Conservation (phyloP, 2,329 filamentous ascomycete species). For the Xylariaceae sp. region DNA sequence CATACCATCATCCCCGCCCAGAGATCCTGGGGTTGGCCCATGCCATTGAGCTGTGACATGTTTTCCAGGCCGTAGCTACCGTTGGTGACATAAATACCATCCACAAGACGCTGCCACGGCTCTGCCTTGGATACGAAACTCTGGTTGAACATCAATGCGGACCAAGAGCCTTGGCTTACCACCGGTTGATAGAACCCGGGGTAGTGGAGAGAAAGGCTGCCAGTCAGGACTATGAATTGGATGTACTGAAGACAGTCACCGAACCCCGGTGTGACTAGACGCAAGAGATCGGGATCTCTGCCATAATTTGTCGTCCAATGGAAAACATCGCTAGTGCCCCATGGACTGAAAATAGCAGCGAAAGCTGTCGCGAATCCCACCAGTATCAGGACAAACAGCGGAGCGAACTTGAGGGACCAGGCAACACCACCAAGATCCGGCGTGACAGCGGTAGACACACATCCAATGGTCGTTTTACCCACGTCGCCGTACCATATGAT, state of each 20-base stretch:
- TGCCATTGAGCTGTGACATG: conserved; percentile 80
- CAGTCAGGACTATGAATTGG: conserved; percentile 86
- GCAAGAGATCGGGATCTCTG: conserved; percentile 85
- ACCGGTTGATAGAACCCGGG: conserved; percentile 94
- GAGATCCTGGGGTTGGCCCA: conserved; percentile 74
- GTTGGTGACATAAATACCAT: conserved; percentile 85
- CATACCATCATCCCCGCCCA: conserved; percentile 96
- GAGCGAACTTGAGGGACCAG: conserved; percentile 74
- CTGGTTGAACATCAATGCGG: conserved; percentile 87
- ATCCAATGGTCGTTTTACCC: conserved; percentile 68
- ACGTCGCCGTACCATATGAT: conserved; percentile 74
- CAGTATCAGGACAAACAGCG: conserved; percentile 75
- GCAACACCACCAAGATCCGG: conserved; percentile 75
- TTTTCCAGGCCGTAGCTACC: conserved; percentile 78
- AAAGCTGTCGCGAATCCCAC: conserved; percentile 82
- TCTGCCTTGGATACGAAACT: conserved; percentile 75
- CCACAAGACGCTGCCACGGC: conserved; percentile 68
- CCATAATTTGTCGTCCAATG: conserved; percentile 98
- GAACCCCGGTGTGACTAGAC: conserved; percentile 93
- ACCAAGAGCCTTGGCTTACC: conserved; percentile 87
- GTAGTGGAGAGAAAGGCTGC: conserved; percentile 84
- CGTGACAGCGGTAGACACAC: conserved; percentile 80
- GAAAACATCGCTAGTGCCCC: conserved; percentile 89
- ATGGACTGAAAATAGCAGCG: conserved; percentile 87
- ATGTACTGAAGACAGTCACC: conserved; percentile 97